These are phyloP conservation scores for Sarocladiaceae sp. DNA, from an alignment of 2,329 filamentous ascomycete species.

Conservation along the genomic window DNA sequence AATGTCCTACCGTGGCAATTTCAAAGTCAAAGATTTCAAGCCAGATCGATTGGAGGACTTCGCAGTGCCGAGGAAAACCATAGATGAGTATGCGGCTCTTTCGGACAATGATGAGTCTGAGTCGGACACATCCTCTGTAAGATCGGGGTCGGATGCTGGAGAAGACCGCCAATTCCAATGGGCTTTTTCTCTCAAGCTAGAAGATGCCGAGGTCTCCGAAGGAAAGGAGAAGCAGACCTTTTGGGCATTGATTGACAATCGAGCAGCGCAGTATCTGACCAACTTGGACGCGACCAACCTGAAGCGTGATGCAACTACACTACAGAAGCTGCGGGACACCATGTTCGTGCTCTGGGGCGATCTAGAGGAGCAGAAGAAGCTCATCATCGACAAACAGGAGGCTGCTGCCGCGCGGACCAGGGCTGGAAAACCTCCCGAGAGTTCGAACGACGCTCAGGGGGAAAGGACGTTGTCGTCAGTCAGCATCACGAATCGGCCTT, in stretches of 20 bases:
- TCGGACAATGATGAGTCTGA: conserved; percentile 34
- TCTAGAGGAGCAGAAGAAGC: conserved; percentile 63
- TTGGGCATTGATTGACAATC: conserved; percentile 65
- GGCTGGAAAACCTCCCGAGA: conserved; percentile 31
- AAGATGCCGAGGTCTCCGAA: conserved; percentile 55
- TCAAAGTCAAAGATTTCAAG: conserved; percentile 79
- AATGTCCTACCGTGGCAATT: conserved; percentile 61
- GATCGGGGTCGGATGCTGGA: conserved; percentile 20
- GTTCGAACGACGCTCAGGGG: conserved; percentile 23
- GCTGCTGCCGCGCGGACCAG: conserved; percentile 11
- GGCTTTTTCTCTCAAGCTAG: conserved; percentile 75
- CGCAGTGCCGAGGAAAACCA: conserved; percentile 39
- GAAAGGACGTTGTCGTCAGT: conserved; percentile 1
- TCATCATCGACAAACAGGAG: not conserved
- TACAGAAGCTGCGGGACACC: conserved; percentile 59
- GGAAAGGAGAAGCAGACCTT: conserved; percentile 33
- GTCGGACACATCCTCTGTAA: conserved; percentile 14
- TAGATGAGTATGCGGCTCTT: conserved; percentile 44
- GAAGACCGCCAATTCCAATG: conserved; percentile 63
- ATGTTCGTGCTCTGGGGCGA: conserved; percentile 84
- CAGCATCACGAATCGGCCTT: conserved; percentile 52
- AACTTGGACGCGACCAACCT: conserved; percentile 51
- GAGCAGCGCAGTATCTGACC: conserved; percentile 43
- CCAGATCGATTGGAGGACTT: conserved; percentile 71
- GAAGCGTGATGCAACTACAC: conserved; percentile 38